Evolutionary conservation across 2,329 filamentous ascomycete species (phyloP).

Genomic region (Apiospora marii): DNA sequence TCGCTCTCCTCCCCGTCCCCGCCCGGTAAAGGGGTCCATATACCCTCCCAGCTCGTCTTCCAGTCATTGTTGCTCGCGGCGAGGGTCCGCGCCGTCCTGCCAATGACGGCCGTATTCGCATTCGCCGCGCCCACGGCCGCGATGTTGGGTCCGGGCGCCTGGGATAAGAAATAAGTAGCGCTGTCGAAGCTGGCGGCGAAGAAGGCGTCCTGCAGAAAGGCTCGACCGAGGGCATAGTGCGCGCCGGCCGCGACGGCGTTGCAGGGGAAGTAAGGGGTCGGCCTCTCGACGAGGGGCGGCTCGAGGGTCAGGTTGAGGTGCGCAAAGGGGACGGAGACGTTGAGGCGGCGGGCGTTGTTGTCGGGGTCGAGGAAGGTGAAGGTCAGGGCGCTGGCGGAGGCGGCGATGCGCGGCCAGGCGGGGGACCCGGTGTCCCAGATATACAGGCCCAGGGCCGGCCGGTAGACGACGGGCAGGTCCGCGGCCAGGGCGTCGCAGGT

Average conservation of each 20-base stretch:
- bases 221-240: conserved; percentile 46
- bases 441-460: conserved; percentile 44
- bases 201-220: conserved; percentile 53
- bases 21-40: conserved; percentile 27
- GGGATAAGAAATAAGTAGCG: conserved; percentile 41
- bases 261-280: conserved; percentile 51
- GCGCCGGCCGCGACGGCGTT: conserved; percentile 31
- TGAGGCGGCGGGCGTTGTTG: conserved; percentile 39
- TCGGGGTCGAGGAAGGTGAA: conserved; percentile 44
- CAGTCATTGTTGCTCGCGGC: conserved; percentile 30
- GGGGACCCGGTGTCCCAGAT: conserved; percentile 44
- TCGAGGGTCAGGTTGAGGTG: conserved; percentile 48
- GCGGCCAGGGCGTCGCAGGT: conserved; percentile 48
- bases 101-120: conserved; percentile 25
- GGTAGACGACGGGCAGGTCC: conserved; percentile 44
- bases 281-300: conserved; percentile 40
- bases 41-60: conserved; percentile 30
- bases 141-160: conserved; percentile 44
- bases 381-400: conserved; percentile 46
- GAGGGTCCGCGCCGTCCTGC: conserved; percentile 23
- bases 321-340: conserved; percentile 49
- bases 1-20: not conserved
- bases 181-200: conserved; percentile 44
- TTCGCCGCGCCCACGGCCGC: conserved; percentile 10
- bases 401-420: conserved; percentile 42